phyloP scores from a whole-genome alignment of 805 yeast species.

The Yarrowia sp. region DNA sequence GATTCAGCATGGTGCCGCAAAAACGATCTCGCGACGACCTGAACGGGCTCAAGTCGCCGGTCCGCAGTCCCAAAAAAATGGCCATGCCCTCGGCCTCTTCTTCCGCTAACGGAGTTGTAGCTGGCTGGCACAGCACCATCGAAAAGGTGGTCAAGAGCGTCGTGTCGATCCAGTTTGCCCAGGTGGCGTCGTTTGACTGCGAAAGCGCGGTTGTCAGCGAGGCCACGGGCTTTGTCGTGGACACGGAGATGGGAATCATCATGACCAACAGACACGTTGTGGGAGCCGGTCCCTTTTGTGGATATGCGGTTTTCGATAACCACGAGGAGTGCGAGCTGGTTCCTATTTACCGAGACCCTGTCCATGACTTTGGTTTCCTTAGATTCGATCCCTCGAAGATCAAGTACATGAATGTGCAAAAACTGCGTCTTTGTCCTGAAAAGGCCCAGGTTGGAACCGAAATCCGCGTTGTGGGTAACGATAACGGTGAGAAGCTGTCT shows the following conservation, averaged over 20 bases:
- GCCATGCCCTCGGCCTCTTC: constrained; percentile 28
- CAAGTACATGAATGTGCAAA: constrained; percentile 74
- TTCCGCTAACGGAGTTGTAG: constrained; percentile 41
- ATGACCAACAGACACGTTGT: constrained; percentile 94
- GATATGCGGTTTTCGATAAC: constrained; percentile 90
- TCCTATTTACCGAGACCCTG: constrained; percentile 91
- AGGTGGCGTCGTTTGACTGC: constrained; percentile 85
- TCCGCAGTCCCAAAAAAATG: constrained; percentile 36
- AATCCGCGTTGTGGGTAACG: constrained; percentile 94
- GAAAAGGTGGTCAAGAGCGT: constrained; percentile 82
- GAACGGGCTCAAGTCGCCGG: constrained; percentile 36
- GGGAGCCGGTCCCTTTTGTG: constrained; percentile 93
- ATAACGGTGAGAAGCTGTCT: constrained; percentile 92
- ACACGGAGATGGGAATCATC: constrained; percentile 78
- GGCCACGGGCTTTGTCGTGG: constrained; percentile 97
- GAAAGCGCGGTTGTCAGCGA: constrained; percentile 77
- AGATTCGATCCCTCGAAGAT: constrained; percentile 74
- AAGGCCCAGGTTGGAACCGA: constrained; percentile 91
- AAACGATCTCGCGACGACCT: constrained; percentile 34
- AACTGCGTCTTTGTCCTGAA: constrained; percentile 76
- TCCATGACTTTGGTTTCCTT: constrained; percentile 92
- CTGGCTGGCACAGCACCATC: constrained; percentile 80
- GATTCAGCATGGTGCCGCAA: constrained; percentile 37
- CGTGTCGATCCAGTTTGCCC: constrained; percentile 87
- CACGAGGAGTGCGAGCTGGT: constrained; percentile 90